Base-by-base conservation (phyloP, 2,329 filamentous ascomycete genomes). In the Colletotrichum kahawae region DNA sequence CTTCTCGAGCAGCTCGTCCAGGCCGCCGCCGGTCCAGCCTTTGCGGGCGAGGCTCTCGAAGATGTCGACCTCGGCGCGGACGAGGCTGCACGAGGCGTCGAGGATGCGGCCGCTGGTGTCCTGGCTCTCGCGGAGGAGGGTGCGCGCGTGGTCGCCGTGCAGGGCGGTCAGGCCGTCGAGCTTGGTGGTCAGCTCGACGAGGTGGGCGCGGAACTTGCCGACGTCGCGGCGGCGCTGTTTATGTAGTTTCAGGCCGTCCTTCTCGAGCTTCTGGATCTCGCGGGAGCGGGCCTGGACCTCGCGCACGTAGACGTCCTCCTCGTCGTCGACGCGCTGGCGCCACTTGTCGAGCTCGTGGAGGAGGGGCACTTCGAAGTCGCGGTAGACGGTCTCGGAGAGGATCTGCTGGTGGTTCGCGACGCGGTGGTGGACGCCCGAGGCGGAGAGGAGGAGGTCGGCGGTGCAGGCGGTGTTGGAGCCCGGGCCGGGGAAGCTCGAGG, bases 401-500 rank as follows among this genome's bases (percentile, higher is more conserved):
- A 94, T 93, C 80, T 93, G 91, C 82, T 93, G 91, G 85, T 94
- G 92, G 83, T 93, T 94, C 60, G 92, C 92, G 73, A 93, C 87
- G 24, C 94, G 87, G 79, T 93, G 91, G 81, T 94, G 92, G 54
- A 93, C 87, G 43, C 92, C 92, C 38, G 90, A 90, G 14, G 91
- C 90, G 34, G 90, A 88, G 74, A 94, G 85, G 59, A 94, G 85
- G 68, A 88, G 87, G 82, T 93, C 91, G 18, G 92, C 92, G 1
- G 92, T 93, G 83, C 91, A 93, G 43, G 87, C 84, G 59, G 87
- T 87, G 59, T 84, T 83, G 57, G 83, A 84, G 18, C 70, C 29
- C 62, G 65, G 64, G 56, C 85, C 81, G 27, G 87, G 87, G 81
- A 89, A 90, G 81, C 86, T 87, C 77, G 85, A 85, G 67, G 83